These are phyloP conservation scores for Aspergillus jensenii DNA, from an alignment of 2,329 filamentous ascomycete species.

Conservation along the genomic window DNA sequence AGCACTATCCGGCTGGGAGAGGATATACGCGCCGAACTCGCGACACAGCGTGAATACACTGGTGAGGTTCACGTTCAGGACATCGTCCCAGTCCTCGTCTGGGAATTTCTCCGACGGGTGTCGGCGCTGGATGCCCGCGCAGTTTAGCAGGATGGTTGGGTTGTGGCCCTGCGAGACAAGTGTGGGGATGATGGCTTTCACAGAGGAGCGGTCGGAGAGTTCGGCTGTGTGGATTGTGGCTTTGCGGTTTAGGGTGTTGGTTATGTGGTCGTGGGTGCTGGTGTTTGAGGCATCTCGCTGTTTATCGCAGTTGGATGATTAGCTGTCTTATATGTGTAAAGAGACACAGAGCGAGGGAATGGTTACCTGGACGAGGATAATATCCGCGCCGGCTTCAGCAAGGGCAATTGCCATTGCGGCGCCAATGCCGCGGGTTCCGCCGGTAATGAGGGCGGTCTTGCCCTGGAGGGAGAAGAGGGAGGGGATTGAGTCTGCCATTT, in stretches of 20 bases:
- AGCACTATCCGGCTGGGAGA: slow-evolving; percentile 31
- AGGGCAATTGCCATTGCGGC: slow-evolving; percentile 48
- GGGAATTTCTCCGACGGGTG: slow-evolving; percentile 76
- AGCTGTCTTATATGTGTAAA: background rate
- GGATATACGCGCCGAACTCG: slow-evolving; percentile 36
- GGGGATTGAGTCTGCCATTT: slow-evolving; percentile 28
- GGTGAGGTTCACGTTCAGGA: slow-evolving; percentile 73
- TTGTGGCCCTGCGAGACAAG: slow-evolving; percentile 49
- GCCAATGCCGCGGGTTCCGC: slow-evolving; percentile 50
- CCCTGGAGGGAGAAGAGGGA: slow-evolving; percentile 42
- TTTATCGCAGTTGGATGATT: background rate
- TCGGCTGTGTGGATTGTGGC: slow-evolving; percentile 46
- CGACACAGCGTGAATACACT: slow-evolving; percentile 28
- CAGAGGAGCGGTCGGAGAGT: slow-evolving; percentile 41
- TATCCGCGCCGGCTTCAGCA: slow-evolving; percentile 49
- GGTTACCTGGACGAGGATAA: slow-evolving; percentile 42
- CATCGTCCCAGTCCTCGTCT: slow-evolving; percentile 72
- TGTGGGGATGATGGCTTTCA: slow-evolving; percentile 41
- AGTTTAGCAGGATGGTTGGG: slow-evolving; percentile 80
- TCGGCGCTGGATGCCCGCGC: slow-evolving; percentile 79
- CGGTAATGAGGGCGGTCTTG: slow-evolving; percentile 47
- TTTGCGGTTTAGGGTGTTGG: slow-evolving; percentile 36
- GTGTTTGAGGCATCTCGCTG: slow-evolving; percentile 56
- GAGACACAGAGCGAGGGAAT: background rate
- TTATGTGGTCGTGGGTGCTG: slow-evolving; percentile 43